phyloP scores from a whole-genome alignment of 148 eudicot genomes.

The Amaranthus cruentus region DNA sequence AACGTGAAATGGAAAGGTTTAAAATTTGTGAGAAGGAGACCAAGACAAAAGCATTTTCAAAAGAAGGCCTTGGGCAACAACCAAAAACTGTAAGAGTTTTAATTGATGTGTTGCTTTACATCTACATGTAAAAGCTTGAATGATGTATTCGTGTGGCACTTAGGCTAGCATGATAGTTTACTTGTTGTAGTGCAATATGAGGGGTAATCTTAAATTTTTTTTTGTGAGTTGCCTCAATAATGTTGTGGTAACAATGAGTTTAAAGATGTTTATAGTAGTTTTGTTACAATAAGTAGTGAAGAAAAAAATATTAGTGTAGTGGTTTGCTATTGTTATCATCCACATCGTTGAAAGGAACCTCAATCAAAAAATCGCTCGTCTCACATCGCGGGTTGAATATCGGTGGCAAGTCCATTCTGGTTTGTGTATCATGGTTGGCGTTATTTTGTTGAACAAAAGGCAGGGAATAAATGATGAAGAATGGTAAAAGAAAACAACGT shows the following conservation, averaged over 20 bases:
- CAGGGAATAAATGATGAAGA: too few relatives aligned
- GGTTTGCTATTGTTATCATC: too few relatives aligned
- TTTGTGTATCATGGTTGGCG: too few relatives aligned
- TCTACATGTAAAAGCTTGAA: neutral
- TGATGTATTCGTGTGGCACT: neutral
- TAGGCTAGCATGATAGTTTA: neutral
- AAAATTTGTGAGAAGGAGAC: slow-evolving; percentile 99
- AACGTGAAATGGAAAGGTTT: slow-evolving; percentile 98
- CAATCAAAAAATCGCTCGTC: too few relatives aligned
- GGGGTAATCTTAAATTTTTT: neutral
- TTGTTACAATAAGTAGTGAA: too few relatives aligned
- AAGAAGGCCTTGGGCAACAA: slow-evolving; percentile 97
- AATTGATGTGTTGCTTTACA: slow-evolving; percentile 2
- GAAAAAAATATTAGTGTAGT: too few relatives aligned
- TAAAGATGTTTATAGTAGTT: neutral
- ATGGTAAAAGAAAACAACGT: too few relatives aligned
- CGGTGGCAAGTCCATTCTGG: too few relatives aligned
- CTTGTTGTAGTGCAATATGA: neutral
- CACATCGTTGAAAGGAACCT: too few relatives aligned
- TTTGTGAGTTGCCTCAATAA: neutral
- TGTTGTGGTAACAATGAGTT: neutral
- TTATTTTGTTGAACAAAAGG: too few relatives aligned
- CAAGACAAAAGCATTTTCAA: slow-evolving; percentile 98
- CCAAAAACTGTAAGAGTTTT: slow-evolving; percentile 81
- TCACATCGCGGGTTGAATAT: too few relatives aligned